Evolutionary conservation across 352 stramenopile genomes (phyloP), one percentile per base, ranked within the genome.

Genomic region (Thalassiosira exigua): DNA sequence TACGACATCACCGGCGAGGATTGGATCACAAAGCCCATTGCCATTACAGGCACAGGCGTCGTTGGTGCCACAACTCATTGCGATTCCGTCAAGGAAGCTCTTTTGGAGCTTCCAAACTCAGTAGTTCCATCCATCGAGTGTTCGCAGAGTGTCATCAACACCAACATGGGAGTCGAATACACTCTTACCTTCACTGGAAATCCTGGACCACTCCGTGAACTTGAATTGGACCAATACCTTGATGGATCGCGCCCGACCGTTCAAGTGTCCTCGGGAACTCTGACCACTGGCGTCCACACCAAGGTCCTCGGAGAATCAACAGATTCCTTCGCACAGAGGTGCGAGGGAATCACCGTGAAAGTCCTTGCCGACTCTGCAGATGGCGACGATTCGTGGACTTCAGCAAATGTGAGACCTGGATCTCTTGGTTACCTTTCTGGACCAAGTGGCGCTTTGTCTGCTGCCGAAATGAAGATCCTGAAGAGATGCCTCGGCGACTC

Each of bases 401-500:
- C 59, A 21, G 59, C 9, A 46, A 70, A 77, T 69, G 65, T 81
- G 26, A 54, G 69, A 51, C 79, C 79, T 62, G 74, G 74, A 70
- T 86, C 79, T 29, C 69, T 86, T 29, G 79, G 73, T 1, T 86
- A 89, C 41, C 60, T 85, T 7, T 69, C 67, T 65, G 73, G 56
- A 36, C 61, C 64, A 14, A 74, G 33, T 65, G 75, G 75, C 7
- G 54, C 39, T 14, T 61, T 90, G 51, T 59, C 46, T 62, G 53
- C 68, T 21, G 71, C 76, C 14, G 67, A 88, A 53, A 78, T 69
- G 26, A 89, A 89, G 57, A 60, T 84, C 19, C 60, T 94, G 46
- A 93, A 94, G 75, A 82, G 69, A 41, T 94, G 89, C 50, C 75
- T 94, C 2, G 85, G 87, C 21, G 84, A 92, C 54, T 76, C 87